Evolutionary conservation across 129 eudicot species (phyloP), one percentile per base, ranked within the genome.

Genomic region (Heracleum sosnowskyi): DNA sequence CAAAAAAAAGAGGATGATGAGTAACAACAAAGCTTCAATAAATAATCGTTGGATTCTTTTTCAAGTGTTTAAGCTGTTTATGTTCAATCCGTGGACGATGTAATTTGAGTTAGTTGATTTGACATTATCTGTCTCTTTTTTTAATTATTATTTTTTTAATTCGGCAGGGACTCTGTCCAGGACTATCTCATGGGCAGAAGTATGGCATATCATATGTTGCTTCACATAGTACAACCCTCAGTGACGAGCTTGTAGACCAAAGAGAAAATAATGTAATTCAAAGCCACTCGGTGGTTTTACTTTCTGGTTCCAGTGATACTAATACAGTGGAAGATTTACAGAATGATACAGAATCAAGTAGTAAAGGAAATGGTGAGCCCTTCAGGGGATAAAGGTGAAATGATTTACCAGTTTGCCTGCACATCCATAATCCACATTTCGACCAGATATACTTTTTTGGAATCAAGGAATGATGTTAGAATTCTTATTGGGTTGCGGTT

Each of bases 101-200:
- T 45, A 45, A 18, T 24, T 53, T 20, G 66, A 15, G 66, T 4
- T 29, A 28, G 73, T 68, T 68, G 39, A 42, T 69, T 31, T 35
- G 18, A 29, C 40, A 69, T 68, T 68, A 69, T 4, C 44, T 40
- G n/a, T 44, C 49, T 39, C 47, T 35, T 39, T 39, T 72, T 22
- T 71, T 34, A 20, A 5, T 35, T 34, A 6, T 66, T 12, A 5
- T 18, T 47, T 34, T 11, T 41, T 46, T 1, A 47, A 11, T 78
- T 68, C 11, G 35, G 62, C 84, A 94, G 98, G 98, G 98, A 60
- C 77, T 88, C 79, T 94, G 97, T 74, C 98, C 93, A 7, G 98
- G 98, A 70, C 87, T 87, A 81, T 88, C 92, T 31, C 96, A 90
- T 60, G 93, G 75, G 60, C 98, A 94, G 82, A 88, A 86, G 85